Evolutionary conservation across 306 rosid genomes (phyloP).

Genomic region (Cyclanthera cordifolia): DNA sequence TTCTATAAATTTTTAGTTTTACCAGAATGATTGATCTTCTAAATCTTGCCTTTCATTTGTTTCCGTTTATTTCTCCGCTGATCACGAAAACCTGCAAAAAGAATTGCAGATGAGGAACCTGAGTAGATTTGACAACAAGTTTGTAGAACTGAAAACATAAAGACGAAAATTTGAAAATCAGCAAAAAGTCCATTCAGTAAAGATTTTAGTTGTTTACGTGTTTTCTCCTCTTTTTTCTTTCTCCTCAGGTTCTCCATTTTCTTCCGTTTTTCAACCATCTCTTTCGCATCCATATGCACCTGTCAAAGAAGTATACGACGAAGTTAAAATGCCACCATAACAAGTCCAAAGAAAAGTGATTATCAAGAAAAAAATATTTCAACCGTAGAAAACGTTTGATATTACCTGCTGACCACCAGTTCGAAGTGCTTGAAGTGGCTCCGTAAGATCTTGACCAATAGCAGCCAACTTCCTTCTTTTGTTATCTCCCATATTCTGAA

Average conservation of each 20-base stretch:
- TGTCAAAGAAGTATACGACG: slow-evolving; percentile 13
- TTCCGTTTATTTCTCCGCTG: slow-evolving; percentile 59
- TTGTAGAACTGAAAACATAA: neutral
- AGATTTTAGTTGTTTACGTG: slow-evolving; percentile 26
- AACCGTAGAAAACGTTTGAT: neutral
- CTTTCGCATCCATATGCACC: slow-evolving; percentile 66
- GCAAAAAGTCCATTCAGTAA: neutral
- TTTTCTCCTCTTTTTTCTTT: slow-evolving; percentile 76
- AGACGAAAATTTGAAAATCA: neutral
- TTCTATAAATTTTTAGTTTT: neutral
- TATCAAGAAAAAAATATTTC: neutral
- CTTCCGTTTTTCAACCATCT: slow-evolving; percentile 34
- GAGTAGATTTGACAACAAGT: neutral
- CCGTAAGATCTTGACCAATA: slow-evolving; percentile 83
- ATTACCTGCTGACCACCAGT: slow-evolving; percentile 64
- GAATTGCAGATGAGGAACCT: neutral
- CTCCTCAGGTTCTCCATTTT: slow-evolving; percentile 36
- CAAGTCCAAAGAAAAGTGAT: neutral
- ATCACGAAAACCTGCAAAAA: slow-evolving; percentile 55
- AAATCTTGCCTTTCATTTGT: slow-evolving; percentile 22
- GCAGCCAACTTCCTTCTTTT: slow-evolving; percentile 57
- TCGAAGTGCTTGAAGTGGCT: slow-evolving; percentile 83
- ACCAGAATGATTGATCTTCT: neutral
- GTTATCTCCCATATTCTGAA: slow-evolving; percentile 28
- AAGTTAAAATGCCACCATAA: slow-evolving; percentile 1